Conservation (phyloP, 1,139 yeast genomes). For the Yamadazyma friedrichii region DNA sequence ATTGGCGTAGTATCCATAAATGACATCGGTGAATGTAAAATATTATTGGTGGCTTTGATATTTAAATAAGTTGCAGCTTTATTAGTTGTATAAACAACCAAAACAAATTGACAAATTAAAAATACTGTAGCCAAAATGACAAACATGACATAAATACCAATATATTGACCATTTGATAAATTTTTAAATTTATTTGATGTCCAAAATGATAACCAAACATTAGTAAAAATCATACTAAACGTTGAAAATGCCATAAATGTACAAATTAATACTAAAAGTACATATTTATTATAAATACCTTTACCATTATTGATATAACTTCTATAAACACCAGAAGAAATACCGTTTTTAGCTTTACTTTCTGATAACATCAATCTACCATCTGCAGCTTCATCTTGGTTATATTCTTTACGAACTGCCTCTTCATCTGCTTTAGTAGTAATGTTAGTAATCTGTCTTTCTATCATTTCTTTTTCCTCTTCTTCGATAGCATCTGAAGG, state of each 20-base stretch:
- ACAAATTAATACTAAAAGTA: constrained; percentile 13
- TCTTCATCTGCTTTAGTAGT: constrained; percentile 16
- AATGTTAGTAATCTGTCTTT: constrained; percentile 22
- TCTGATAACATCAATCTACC: constrained; percentile 34
- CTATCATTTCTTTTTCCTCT: constrained; percentile 25
- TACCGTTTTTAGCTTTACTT: constrained; percentile 39
- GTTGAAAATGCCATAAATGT: constrained; percentile 43
- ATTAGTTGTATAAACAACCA: constrained; percentile 54
- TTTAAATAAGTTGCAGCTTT: constrained; percentile 43
- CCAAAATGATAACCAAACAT: constrained; percentile 90
- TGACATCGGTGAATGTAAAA: constrained; percentile 61
- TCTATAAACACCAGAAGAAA: constrained; percentile 26
- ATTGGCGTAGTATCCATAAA: constrained; percentile 62
- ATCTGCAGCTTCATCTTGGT: constrained; percentile 17
- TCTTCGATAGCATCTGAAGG: constrained; percentile 11
- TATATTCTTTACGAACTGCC: constrained; percentile 13
- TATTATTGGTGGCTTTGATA: constrained; percentile 53
- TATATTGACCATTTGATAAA: constrained; percentile 56
- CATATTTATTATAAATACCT: constrained; percentile 34
- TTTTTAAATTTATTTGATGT: constrained; percentile 52
- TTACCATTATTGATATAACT: constrained; percentile 59
- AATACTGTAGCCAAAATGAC: constrained; percentile 40
- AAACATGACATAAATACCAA: constrained; percentile 69
- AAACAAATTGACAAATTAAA: constrained; percentile 43
- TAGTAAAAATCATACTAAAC: constrained; percentile 64